phyloP scores from a whole-genome alignment of 164 flowering plant genomes.

The Paratinospora sagittata region DNA sequence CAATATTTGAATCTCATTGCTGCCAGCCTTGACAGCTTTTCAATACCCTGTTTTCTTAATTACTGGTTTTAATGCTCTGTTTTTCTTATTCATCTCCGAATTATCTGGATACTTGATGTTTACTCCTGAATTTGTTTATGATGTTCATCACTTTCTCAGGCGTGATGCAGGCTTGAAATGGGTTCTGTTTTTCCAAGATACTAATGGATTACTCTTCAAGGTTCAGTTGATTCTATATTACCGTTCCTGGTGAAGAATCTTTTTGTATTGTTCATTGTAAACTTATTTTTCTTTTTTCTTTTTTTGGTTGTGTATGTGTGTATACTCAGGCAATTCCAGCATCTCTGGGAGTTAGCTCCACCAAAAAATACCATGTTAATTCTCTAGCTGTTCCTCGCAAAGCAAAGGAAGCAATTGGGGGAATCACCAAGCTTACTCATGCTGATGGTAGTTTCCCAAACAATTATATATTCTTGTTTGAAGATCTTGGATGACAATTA shows the following conservation, averaged over 20 bases:
- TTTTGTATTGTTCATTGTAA: neutral
- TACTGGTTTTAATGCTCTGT: neutral
- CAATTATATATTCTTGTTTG: neutral
- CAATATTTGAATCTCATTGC: neutral
- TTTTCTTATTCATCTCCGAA: neutral
- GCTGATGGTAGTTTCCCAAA: constrained; percentile 54
- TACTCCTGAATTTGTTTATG: neutral
- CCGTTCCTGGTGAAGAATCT: constrained; percentile 8
- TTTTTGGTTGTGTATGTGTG: constrained; percentile 3
- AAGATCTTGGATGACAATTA: too few species aligned
- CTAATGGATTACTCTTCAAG: constrained; percentile 96
- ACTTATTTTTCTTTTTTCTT: constrained; percentile 5
- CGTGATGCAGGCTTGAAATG: constrained; percentile 75
- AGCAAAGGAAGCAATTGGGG: constrained; percentile 99
- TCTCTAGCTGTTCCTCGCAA: constrained; percentile 97
- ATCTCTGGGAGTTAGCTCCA: constrained; percentile 84
- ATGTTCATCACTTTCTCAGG: constrained; percentile 38
- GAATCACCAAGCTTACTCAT: constrained; percentile 93
- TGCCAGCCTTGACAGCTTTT: too few species aligned
- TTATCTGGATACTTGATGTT: neutral
- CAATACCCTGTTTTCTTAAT: too few species aligned
- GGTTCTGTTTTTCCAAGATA: constrained; percentile 98
- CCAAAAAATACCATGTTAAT: constrained; percentile 77
- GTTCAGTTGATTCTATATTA: constrained; percentile 27
- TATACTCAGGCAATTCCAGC: constrained; percentile 83